Evolutionary conservation across 2,329 filamentous ascomycete genomes (phyloP).

Genomic region (Coniochaeta sp.): DNA sequence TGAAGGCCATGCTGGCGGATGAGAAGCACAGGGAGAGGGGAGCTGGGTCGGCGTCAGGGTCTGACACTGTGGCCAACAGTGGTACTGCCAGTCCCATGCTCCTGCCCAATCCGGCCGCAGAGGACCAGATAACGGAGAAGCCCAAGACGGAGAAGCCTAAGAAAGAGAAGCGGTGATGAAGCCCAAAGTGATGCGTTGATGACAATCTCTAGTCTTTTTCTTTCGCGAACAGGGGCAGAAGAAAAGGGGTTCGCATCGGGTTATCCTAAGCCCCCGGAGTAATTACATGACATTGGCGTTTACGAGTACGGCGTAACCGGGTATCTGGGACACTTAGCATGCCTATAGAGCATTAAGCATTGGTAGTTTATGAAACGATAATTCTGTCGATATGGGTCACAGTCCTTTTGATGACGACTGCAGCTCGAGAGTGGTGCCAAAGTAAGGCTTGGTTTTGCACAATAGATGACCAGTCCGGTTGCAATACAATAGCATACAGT

Average conservation of each 20-base stretch:
- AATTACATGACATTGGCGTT: not conserved
- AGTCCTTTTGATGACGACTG: not conserved
- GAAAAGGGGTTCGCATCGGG: not conserved
- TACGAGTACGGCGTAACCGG: not conserved
- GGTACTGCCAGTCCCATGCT: not conserved
- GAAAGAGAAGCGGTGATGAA: not conserved
- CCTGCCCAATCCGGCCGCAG: not conserved
- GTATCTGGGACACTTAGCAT: not conserved
- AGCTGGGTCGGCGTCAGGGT: slow-evolving; percentile 2
- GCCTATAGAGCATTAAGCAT: not conserved
- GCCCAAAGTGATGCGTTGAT: not conserved
- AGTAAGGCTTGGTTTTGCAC: not conserved
- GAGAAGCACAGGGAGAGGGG: slow-evolving; percentile 7
- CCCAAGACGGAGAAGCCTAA: not conserved
- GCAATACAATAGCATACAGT: not conserved
- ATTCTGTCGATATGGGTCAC: not conserved
- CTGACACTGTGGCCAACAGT: not conserved
- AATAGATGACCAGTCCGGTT: not conserved
- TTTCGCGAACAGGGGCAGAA: not conserved
- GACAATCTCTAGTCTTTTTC: not conserved
- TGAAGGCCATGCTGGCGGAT: slow-evolving; percentile 3
- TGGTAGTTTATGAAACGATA: not conserved
- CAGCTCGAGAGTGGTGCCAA: not conserved
- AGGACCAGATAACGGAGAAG: not conserved
- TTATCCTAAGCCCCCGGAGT: not conserved